These are phyloP conservation scores for Flammula alnicola DNA, from an alignment of 1,284 basidiomycete species.

Conservation along the genomic window DNA sequence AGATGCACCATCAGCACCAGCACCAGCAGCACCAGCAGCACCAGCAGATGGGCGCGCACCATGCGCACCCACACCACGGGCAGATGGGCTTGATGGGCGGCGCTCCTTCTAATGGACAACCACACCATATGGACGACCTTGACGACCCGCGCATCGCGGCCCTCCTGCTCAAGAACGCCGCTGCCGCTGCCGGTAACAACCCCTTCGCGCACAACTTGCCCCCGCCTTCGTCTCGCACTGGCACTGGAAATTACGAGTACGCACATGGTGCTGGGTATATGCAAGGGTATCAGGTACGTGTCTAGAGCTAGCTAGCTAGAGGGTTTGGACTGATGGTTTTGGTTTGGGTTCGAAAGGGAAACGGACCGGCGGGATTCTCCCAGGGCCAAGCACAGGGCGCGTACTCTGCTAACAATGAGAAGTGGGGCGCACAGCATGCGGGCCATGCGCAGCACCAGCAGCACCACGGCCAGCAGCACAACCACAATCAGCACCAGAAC, in stretches of 20 bases:
- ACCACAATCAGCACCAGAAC: background rate
- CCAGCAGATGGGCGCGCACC: too few relatives aligned
- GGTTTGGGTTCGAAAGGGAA: too few relatives aligned
- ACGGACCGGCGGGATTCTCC: too few relatives aligned
- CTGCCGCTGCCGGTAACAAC: slow-evolving; percentile 9
- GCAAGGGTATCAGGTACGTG: too few relatives aligned
- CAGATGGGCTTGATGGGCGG: background rate
- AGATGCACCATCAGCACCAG: slow-evolving; percentile 9
- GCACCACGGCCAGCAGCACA: background rate
- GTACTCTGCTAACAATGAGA: background rate
- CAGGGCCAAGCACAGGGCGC: background rate
- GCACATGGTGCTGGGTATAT: too few relatives aligned
- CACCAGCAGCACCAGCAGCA: slow-evolving; percentile 13
- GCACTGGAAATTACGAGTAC: too few relatives aligned
- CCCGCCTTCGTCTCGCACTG: too few relatives aligned
- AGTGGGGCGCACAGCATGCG: background rate
- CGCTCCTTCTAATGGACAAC: too few relatives aligned
- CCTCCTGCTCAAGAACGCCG: slow-evolving; percentile 21
- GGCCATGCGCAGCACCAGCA: too few relatives aligned
- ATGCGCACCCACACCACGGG: too few relatives aligned
- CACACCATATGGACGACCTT: slow-evolving; percentile 29
- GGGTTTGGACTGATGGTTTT: too few relatives aligned
- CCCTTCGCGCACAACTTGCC: slow-evolving; percentile 32
- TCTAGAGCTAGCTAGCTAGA: too few relatives aligned
- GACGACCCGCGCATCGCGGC: slow-evolving; percentile 32